A percentile compares a stretch with the other conserved stretches of the same genome.
These are phyloP conservation scores for Penicillium coffeae DNA, from an alignment of 495 filamentous ascomycete species.

Conservation along the genomic window DNA sequence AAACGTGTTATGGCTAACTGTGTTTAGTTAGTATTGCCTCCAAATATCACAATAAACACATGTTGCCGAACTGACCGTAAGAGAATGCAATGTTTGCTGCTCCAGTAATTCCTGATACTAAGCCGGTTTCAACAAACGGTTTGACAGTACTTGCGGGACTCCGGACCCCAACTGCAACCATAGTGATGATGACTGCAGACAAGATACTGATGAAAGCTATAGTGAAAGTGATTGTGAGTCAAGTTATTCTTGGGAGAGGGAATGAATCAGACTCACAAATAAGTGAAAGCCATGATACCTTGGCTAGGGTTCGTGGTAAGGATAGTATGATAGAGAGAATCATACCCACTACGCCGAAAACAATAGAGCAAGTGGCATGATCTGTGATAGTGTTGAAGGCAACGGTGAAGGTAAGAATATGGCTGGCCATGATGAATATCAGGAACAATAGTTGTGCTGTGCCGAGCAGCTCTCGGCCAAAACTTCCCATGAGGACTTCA, in stretches of 20 bases:
- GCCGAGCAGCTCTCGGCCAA: constrained; percentile 65
- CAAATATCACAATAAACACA: too few relatives aligned
- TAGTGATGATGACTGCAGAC: constrained; percentile 64
- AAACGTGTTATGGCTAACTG: too few relatives aligned
- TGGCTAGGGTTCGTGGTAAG: constrained; percentile 60
- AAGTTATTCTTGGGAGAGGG: too few relatives aligned
- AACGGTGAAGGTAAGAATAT: constrained; percentile 66
- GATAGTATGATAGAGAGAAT: constrained; percentile 58
- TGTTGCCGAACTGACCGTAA: constrained; percentile 3
- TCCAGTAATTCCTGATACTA: constrained; percentile 37
- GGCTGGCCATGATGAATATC: constrained; percentile 73
- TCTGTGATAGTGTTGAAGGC: constrained; percentile 66
- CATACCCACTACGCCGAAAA: constrained; percentile 62
- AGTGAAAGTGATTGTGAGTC: too few relatives aligned
- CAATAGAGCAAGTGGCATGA: constrained; percentile 64
- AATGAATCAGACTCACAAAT: too few relatives aligned
- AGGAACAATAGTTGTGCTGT: constrained; percentile 65
- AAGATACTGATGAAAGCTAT: constrained; percentile 63
- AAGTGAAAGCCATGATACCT: constrained; percentile 58
- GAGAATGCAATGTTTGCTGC: constrained; percentile 6
- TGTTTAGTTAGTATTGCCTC: too few relatives aligned
- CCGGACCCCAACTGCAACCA: constrained; percentile 59
- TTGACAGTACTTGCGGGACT: constrained; percentile 14
- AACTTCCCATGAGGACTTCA: constrained; percentile 24
- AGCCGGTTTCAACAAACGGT: constrained; percentile 20